A percentile compares a stretch with the other conserved stretches of the same genome.
Evolutionary conservation across 805 yeast species (phyloP).

Genomic region (Cyberlindnera japonica): DNA sequence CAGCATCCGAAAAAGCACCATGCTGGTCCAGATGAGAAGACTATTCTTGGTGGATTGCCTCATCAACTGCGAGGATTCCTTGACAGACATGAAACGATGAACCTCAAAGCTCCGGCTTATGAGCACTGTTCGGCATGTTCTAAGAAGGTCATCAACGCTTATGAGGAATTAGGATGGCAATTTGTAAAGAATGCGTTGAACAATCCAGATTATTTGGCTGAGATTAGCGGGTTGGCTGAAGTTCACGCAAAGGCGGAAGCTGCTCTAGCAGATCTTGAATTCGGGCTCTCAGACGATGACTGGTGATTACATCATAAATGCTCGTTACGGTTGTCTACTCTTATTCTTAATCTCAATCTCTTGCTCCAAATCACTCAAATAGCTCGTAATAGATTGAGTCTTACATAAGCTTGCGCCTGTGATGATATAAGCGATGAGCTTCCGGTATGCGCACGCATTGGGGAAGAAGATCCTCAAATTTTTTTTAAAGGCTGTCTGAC

Average conservation of each 20-base stretch:
- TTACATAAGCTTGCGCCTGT: too few species aligned
- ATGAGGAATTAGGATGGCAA: conserved; percentile 62
- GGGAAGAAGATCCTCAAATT: background rate
- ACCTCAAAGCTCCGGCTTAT: conserved; percentile 69
- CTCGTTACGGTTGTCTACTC: too few species aligned
- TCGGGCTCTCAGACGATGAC: conserved; percentile 25
- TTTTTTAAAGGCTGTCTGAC: background rate
- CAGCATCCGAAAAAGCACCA: conserved; percentile 57
- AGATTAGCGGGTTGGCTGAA: conserved; percentile 70
- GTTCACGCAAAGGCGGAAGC: conserved; percentile 69
- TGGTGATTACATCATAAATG: too few species aligned
- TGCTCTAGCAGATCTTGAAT: conserved; percentile 26
- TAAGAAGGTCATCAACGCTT: conserved; percentile 48
- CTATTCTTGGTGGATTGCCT: conserved; percentile 67
- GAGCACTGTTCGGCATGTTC: conserved; percentile 88
- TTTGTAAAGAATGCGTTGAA: conserved; percentile 71
- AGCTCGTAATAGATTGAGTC: too few species aligned
- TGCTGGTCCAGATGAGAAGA: conserved; percentile 26
- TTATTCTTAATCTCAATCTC: too few species aligned
- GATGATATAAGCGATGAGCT: conserved; percentile 23
- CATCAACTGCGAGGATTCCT: conserved; percentile 92
- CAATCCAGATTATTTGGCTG: conserved; percentile 65
- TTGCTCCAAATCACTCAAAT: too few species aligned
- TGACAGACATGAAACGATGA: conserved; percentile 57
- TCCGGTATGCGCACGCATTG: conserved; percentile 4